Base-by-base conservation (phyloP, 768 basidiomycete species). In the Tricholoma furcatifolium region DNA sequence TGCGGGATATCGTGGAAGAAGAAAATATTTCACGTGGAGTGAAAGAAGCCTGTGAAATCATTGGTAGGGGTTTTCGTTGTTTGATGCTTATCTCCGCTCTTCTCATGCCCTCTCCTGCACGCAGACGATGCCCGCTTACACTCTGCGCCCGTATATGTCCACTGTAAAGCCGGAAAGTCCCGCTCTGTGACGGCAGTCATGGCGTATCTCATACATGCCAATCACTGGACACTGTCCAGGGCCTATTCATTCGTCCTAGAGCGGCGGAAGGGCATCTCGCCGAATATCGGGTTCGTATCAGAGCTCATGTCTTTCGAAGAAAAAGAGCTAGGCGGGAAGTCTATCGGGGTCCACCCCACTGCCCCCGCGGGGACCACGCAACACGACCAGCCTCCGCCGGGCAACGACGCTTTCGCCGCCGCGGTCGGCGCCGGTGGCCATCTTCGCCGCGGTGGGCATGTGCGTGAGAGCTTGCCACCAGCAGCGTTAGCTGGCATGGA, bases 261-360 rank as follows among this genome's bases (percentile, higher is more conserved):
- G 61, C 83, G 93, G 8, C 84, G 96, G 32, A 93, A 92, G 60
- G 93, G 93, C 58, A 96, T 98, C 59, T 94, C 91, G 12, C 96
- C 95, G 9, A 98, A 97, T 65, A 96, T 98, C 57, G 96, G 96
- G 6, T 98, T 98, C 69, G 93, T 98, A 40, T 93, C 91, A 4
- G 94, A 97, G 69, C 80, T 98, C 39, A 97, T 97, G 95, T 88
- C 85, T 43, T 97, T 95, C 63, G 95, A 98, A 72, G 93, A 96
- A 65, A 77, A 86, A 64, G 90, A 96, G 70, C 74, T 95, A 45
- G 84, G 94, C 54, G 77, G 89, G 48, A 83, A 91, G 71, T 83
- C 81, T 11, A 71, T 83, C 27, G 88, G 87, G 35, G 88, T 90
- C 30, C 72, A 86, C 49, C 72, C 78, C 0, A 62, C 71, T 15